Percentiles rank a stretch among this genome's conserved stretches.
These are phyloP conservation scores for Kwoniella europaea DNA, from an alignment of 768 basidiomycete species.

Conservation along the genomic window DNA sequence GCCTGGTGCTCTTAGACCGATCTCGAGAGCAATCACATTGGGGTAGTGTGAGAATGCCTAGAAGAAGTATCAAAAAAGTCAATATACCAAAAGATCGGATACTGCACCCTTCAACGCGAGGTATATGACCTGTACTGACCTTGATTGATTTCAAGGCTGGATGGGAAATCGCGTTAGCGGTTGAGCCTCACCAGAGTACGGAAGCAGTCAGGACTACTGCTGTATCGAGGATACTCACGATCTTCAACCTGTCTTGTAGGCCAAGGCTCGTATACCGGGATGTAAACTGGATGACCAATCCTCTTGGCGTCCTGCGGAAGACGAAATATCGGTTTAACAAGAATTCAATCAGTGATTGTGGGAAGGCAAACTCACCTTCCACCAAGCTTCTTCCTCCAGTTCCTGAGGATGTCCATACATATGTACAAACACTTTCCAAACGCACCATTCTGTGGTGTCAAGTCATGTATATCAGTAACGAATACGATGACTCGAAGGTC, in stretches of 20 bases:
- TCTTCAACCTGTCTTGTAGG: constrained; percentile 13
- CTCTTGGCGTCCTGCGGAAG: constrained; percentile 6
- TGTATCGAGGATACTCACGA: constrained; percentile 2
- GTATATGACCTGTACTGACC: background rate
- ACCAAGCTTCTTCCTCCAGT: constrained; percentile 18
- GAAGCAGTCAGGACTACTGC: background rate
- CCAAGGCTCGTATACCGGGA: constrained; percentile 20
- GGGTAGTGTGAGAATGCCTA: constrained; percentile 11
- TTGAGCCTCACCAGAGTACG: background rate
- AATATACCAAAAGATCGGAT: background rate
- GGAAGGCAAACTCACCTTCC: constrained; percentile 9
- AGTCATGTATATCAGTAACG: background rate
- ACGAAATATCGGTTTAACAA: no score
- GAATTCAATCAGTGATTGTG: no score
- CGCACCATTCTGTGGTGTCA: constrained; percentile 16
- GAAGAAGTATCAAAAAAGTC: background rate
- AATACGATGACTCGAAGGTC: background rate
- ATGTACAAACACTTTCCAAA: constrained; percentile 17
- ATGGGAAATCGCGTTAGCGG: background rate
- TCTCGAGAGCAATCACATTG: constrained; percentile 12
- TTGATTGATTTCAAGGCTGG: constrained; percentile 13
- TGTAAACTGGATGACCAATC: constrained; percentile 15
- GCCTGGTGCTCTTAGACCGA: constrained; percentile 16
- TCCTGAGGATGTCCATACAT: constrained; percentile 14
- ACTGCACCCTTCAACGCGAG: background rate